Percentiles rank a stretch among this genome's conserved stretches.
Conservation (phyloP, 2,329 filamentous ascomycete species). For the Zopfia rhizophila region DNA sequence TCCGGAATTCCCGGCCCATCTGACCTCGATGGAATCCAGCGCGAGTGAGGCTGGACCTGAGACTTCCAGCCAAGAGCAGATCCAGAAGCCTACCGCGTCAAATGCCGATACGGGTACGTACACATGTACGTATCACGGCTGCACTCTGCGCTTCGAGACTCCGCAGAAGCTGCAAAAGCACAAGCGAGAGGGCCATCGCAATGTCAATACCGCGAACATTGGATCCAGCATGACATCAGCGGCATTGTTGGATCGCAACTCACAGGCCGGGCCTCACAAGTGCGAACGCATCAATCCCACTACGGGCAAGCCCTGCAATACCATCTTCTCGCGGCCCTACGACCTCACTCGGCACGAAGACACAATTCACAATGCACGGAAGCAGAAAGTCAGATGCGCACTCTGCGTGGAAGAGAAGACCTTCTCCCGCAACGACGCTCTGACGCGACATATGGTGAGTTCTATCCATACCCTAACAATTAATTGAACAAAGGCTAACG, state of each 20-base stretch:
- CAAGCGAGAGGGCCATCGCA: conserved; percentile 89
- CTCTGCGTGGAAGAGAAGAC: conserved; percentile 97
- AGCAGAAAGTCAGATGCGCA: conserved; percentile 93
- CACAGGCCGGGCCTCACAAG: conserved; percentile 90
- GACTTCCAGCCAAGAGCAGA: conserved; percentile 50
- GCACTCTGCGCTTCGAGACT: conserved; percentile 86
- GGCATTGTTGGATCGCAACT: conserved; percentile 73
- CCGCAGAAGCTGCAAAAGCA: conserved; percentile 90
- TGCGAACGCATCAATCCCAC: conserved; percentile 95
- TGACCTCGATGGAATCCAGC: conserved; percentile 71
- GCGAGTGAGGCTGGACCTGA: conserved; percentile 63
- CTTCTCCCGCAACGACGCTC: conserved; percentile 92
- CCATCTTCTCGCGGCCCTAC: conserved; percentile 93
- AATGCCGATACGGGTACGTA: conserved; percentile 87
- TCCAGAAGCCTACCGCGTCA: conserved; percentile 69
- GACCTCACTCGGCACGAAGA: conserved; percentile 97
- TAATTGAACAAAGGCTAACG: too few relatives aligned
- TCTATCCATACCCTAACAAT: too few relatives aligned
- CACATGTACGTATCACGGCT: conserved; percentile 95
- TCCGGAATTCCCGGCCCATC: conserved; percentile 67
- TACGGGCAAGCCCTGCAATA: conserved; percentile 94
- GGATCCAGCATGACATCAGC: conserved; percentile 62
- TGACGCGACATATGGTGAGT: conserved; percentile 83
- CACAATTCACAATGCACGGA: conserved; percentile 94
- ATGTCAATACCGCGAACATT: conserved; percentile 45